Evolutionary conservation across 768 basidiomycete species (phyloP), one percentile per base, ranked within the genome.

Genomic region (Piloderma croceum): DNA sequence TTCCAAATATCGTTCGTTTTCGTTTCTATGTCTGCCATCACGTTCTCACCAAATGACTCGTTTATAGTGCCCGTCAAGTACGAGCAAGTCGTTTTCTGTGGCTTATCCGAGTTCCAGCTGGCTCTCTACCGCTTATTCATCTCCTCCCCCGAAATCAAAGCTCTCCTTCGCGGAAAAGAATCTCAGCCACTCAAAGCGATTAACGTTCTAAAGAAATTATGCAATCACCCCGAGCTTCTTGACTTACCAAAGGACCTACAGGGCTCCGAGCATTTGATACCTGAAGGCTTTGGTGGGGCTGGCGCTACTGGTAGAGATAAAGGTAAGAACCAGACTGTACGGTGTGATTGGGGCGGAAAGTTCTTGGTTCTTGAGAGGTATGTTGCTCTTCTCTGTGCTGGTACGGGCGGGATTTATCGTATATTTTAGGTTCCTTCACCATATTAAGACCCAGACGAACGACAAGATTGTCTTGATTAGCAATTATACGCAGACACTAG

Each of bases 391-490:
- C 27, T 15, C 9, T 29, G 10, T 15, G 15, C 9, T 29, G 27
- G 10, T 9, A 29, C 15, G 27, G 10, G 15, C 27, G 15, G 27
- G 9, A 9, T 9, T 29, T 9, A 29, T 9, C 15, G 15, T 9
- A n/a, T 34, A 19, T 7, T 19, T 11, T 43, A 92, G 91, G 53
- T 92, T 96, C 61, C 63, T 96, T 31, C 82, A 90, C 54, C 83
- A 83, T 21, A 81, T 97, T 32, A 76, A 74, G 41, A 81, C 77
- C 9, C 74, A 83, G 43, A 93, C 88, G 12, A 85, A 73, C 41
- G 92, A 97, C 69, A 97, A 97, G 69, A 94, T 96, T 43, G 92
- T 97, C 12, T 67, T 97, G 31, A 96, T 97, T 57, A 93, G 90
- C 57, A 97, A 97, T 59, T 93, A 93, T 56, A 97, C 92, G 4